A percentile compares a stretch with the other conserved stretches of the same genome.
These are phyloP conservation scores for Macrophomina tecta DNA, from an alignment of 2,329 filamentous ascomycete species.

Conservation along the genomic window DNA sequence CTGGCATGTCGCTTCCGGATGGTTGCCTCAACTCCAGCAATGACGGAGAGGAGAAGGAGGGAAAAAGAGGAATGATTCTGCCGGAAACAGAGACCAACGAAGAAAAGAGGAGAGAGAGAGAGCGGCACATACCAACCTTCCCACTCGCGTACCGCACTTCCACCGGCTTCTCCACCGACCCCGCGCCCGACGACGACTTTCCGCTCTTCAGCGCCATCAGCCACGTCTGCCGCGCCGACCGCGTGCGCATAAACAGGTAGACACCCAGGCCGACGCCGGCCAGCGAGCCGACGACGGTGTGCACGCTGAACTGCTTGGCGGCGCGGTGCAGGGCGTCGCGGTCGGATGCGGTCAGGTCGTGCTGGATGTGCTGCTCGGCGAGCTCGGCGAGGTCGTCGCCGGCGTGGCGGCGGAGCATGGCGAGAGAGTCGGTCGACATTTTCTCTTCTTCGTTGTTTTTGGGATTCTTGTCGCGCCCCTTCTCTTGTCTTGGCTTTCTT, in stretches of 20 bases:
- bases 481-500: too few relatives aligned
- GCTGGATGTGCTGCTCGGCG: constrained; percentile 64
- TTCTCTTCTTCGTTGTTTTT: not conserved
- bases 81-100: not conserved
- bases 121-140: constrained; percentile 53
- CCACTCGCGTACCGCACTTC: constrained; percentile 68
- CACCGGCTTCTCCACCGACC: constrained; percentile 62
- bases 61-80: too few relatives aligned
- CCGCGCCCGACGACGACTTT: constrained; percentile 35
- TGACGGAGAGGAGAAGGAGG: too few relatives aligned
- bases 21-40: too few relatives aligned
- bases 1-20: too few relatives aligned
- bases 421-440: constrained; percentile 55
- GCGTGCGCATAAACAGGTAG: constrained; percentile 63
- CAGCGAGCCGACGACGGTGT: constrained; percentile 64
- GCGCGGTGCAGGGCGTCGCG: constrained; percentile 64
- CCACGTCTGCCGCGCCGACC: constrained; percentile 61
- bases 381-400: constrained; percentile 60
- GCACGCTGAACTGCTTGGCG: constrained; percentile 59
- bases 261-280: constrained; percentile 66
- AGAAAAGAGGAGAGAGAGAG: not conserved
- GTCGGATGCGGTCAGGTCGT: constrained; percentile 64
- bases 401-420: constrained; percentile 53
- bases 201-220: constrained; percentile 65
- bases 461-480: not conserved